A percentile compares a stretch with the other conserved stretches of the same genome.
Conservation (phyloP, 495 filamentous ascomycete species). For the Xylaria curta region DNA sequence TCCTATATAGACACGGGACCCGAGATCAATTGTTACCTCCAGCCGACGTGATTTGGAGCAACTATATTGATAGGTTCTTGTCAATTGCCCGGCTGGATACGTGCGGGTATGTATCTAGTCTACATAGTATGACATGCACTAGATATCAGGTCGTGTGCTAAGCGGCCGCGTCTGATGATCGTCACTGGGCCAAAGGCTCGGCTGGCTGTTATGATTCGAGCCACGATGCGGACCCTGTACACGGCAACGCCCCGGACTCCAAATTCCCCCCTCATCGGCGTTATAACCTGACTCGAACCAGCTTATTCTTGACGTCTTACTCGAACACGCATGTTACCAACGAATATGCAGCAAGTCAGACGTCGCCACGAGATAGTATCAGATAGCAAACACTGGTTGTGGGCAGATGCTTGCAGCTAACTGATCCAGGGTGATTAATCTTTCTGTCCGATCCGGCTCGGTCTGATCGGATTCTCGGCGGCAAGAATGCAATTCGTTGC, state of each 20-base stretch:
- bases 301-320: conserved; percentile 7
- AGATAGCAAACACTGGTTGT: neutral
- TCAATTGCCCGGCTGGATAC: neutral
- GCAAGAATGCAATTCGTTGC: neutral
- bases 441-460: conserved; percentile 9
- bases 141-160: neutral
- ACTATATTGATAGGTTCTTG: neutral
- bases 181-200: neutral
- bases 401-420: conserved; percentile 10
- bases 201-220: conserved; percentile 18
- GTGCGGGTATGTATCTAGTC: neutral
- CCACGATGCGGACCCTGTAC: conserved; percentile 5
- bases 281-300: neutral
- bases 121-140: neutral
- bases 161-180: conserved; percentile 13
- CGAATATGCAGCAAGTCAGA: conserved; percentile 6
- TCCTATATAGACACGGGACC: neutral
- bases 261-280: neutral
- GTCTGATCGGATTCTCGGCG: neutral
- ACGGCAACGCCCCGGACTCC: conserved; percentile 11
- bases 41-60: neutral
- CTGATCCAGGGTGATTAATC: neutral
- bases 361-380: conserved; percentile 9
- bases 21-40: conserved; percentile 4
- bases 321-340: conserved; percentile 4